Conservation (phyloP, 2,329 filamentous ascomycete genomes). For the Pezicula neosporulosa region DNA sequence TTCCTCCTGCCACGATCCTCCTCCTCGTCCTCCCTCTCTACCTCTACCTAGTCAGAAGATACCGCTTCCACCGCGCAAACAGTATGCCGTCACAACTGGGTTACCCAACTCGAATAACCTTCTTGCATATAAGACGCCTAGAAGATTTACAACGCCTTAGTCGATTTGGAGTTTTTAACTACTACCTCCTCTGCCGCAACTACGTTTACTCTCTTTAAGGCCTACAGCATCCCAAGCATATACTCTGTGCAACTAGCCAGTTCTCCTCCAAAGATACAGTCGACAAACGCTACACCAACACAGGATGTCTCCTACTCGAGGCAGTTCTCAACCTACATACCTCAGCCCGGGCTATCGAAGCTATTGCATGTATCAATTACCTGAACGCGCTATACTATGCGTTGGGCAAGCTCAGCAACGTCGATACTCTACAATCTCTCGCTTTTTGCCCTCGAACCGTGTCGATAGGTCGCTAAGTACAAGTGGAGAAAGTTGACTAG, state of each 20-base stretch:
- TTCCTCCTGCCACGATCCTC: not conserved
- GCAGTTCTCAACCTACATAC: not conserved
- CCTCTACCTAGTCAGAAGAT: not conserved
- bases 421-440: not conserved
- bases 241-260: not conserved
- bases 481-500: not conserved
- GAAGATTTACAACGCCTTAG: not conserved
- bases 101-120: not conserved
- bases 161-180: not conserved
- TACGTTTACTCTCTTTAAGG: not conserved
- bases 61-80: not conserved
- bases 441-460: not conserved
- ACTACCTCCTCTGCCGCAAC: not conserved
- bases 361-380: not conserved
- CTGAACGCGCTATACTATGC: not conserved
- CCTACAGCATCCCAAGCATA: not conserved
- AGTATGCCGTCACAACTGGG: not conserved
- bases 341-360: not conserved
- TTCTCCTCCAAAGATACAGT: not conserved
- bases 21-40: not conserved
- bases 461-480: not conserved
- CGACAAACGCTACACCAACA: not conserved
- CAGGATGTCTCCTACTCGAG: not conserved
- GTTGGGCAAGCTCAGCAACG: not conserved
- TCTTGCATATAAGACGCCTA: not conserved